phyloP scores from a whole-genome alignment of 2,329 filamentous ascomycete genomes.

The Alternaria conjuncta region DNA sequence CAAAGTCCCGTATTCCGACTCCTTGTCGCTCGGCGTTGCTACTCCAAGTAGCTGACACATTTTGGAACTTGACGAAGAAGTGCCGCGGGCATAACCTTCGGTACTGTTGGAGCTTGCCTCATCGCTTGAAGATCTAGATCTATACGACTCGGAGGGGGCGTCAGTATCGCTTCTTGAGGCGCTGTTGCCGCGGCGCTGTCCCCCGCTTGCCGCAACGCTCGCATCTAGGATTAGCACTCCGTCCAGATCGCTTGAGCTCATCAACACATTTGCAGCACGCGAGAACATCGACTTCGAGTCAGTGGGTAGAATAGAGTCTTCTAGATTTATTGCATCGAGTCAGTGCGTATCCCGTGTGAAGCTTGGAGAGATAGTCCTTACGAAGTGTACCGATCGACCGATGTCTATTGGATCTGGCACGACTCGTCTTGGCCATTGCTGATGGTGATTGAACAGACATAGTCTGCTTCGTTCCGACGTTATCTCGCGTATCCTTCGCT shows the following conservation, averaged over 20 bases:
- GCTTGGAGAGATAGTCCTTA: not conserved
- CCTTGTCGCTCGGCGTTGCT: slow-evolving; percentile 13
- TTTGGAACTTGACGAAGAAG: slow-evolving; percentile 13
- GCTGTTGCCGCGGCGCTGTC: slow-evolving; percentile 14
- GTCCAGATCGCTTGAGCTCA: slow-evolving; percentile 40
- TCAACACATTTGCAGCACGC: slow-evolving; percentile 42
- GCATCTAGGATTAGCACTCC: slow-evolving; percentile 46
- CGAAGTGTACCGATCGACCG: slow-evolving; percentile 25
- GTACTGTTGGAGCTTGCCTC: slow-evolving; percentile 7
- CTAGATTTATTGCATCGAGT: not conserved
- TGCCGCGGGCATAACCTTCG: not conserved
- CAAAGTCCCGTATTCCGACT: slow-evolving; percentile 16
- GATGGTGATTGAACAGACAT: not conserved
- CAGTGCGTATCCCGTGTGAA: not conserved
- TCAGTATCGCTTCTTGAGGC: slow-evolving; percentile 9
- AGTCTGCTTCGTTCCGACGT: not conserved
- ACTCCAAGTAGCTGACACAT: slow-evolving; percentile 35
- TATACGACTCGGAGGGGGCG: slow-evolving; percentile 10
- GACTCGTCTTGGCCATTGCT: not conserved
- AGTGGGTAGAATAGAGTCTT: slow-evolving; percentile 37
- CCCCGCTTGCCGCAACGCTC: slow-evolving; percentile 33
- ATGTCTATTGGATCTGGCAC: slow-evolving; percentile 16
- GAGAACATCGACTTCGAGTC: slow-evolving; percentile 43
- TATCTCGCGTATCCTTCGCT: not conserved
- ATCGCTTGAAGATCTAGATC: slow-evolving; percentile 27